phyloP scores from a whole-genome alignment of 495 filamentous ascomycete species.

The Cercophora sp. region DNA sequence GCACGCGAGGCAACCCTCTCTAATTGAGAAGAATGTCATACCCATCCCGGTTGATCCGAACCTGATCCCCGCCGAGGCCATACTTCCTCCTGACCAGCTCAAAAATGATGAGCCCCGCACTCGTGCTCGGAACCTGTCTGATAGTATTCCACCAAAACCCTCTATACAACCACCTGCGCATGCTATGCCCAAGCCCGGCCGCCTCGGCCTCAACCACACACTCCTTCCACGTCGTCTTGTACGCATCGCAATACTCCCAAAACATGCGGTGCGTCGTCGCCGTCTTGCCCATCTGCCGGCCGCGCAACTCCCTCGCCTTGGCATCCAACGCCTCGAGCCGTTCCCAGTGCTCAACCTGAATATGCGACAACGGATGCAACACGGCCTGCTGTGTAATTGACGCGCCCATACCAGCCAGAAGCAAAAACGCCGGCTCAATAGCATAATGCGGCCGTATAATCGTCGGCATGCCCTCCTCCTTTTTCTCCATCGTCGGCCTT shows the following conservation, averaged over 20 bases:
- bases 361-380: slow-evolving; percentile 69
- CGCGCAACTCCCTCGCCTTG: slow-evolving; percentile 46
- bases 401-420: slow-evolving; percentile 72
- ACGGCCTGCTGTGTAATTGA: slow-evolving; percentile 72
- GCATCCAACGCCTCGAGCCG: slow-evolving; percentile 72
- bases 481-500: slow-evolving; percentile 24
- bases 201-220: slow-evolving; percentile 59
- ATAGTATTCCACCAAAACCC: slow-evolving; percentile 73
- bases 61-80: slow-evolving; percentile 62
- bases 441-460: slow-evolving; percentile 80
- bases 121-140: slow-evolving; percentile 81
- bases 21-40: slow-evolving; percentile 67
- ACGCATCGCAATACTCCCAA: slow-evolving; percentile 67
- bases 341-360: slow-evolving; percentile 76
- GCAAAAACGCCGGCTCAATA: slow-evolving; percentile 75
- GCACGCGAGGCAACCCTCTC: no score
- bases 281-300: slow-evolving; percentile 26
- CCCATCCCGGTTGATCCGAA: slow-evolving; percentile 54
- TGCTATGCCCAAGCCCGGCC: slow-evolving; percentile 56
- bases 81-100: slow-evolving; percentile 81
- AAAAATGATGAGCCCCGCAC: slow-evolving; percentile 84
- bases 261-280: slow-evolving; percentile 50
- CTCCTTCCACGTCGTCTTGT: slow-evolving; percentile 68
- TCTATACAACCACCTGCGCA: slow-evolving; percentile 69
- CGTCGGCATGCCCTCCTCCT: slow-evolving; percentile 32